A percentile compares a stretch with the other conserved stretches of the same genome.
phyloP scores from a whole-genome alignment of 306 rosid species.

The Ormosia emarginata region DNA sequence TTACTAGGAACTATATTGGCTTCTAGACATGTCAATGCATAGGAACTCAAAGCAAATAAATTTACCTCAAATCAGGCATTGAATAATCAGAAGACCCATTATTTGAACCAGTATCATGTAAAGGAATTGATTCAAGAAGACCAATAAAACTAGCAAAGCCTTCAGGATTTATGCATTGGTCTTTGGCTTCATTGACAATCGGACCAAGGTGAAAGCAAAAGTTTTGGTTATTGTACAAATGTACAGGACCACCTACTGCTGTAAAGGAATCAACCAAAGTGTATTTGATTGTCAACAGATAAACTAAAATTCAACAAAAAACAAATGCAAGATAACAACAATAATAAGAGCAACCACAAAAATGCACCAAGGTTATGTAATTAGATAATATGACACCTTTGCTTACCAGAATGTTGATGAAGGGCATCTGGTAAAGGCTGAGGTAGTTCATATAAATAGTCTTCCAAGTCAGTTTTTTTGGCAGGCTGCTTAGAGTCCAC shows the following conservation, averaged over 20 bases:
- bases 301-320: neutral
- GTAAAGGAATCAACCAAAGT: slow-evolving; percentile 18
- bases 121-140: slow-evolving; percentile 88
- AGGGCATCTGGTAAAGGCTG: slow-evolving; percentile 56
- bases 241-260: slow-evolving; percentile 58
- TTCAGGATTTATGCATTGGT: slow-evolving; percentile 81
- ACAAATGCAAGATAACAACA: neutral
- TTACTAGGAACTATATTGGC: slow-evolving; percentile 16
- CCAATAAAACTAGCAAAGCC: slow-evolving; percentile 79
- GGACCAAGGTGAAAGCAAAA: slow-evolving; percentile 71
- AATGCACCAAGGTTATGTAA: neutral
- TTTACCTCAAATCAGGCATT: slow-evolving; percentile 69
- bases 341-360: neutral
- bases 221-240: slow-evolving; percentile 64
- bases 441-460: slow-evolving; percentile 53
- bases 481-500: slow-evolving; percentile 48
- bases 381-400: slow-evolving; percentile 22
- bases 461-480: slow-evolving; percentile 39
- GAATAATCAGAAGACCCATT: slow-evolving; percentile 67
- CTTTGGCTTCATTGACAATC: slow-evolving; percentile 45
- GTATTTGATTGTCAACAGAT: neutral
- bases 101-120: slow-evolving; percentile 58
- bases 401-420: slow-evolving; percentile 67
- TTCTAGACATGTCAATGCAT: neutral
- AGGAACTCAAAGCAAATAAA: slow-evolving; percentile 18